Conservation (phyloP, 768 basidiomycete genomes). For the Xanthoconium stramineum region DNA sequence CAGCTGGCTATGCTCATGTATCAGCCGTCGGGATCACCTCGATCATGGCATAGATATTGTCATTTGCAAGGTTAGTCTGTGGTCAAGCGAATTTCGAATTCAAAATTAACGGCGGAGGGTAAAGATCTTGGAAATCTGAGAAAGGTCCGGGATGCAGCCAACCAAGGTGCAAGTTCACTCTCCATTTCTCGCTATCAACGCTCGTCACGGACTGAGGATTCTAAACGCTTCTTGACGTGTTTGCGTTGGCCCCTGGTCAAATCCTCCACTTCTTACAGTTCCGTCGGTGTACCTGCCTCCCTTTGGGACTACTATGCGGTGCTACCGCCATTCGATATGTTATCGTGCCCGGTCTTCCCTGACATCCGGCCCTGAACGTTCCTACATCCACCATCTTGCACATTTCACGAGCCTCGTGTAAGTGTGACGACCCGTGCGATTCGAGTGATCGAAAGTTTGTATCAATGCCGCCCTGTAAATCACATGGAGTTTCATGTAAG, state of each 20-base stretch:
- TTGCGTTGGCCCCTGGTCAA: not conserved
- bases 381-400: not conserved
- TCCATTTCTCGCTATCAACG: not conserved
- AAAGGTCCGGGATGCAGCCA: not conserved
- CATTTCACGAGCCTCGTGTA: slow-evolving; percentile 6
- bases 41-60: not conserved
- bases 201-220: not conserved
- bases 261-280: not conserved
- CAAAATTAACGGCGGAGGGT: not conserved
- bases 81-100: slow-evolving; percentile 9
- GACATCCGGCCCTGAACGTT: not conserved
- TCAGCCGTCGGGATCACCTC: not conserved
- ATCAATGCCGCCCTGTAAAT: not conserved
- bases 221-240: not conserved
- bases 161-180: not conserved
- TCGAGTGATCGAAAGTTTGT: not conserved
- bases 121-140: not conserved
- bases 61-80: slow-evolving; percentile 1
- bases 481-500: not conserved
- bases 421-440: not conserved
- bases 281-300: not conserved
- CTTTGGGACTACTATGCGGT: not conserved
- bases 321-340: not conserved
- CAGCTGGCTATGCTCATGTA: slow-evolving; percentile 18
- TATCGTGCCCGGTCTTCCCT: not conserved